Conservation (phyloP, 2,329 filamentous ascomycete species). For the Aspergillus tamarii region DNA sequence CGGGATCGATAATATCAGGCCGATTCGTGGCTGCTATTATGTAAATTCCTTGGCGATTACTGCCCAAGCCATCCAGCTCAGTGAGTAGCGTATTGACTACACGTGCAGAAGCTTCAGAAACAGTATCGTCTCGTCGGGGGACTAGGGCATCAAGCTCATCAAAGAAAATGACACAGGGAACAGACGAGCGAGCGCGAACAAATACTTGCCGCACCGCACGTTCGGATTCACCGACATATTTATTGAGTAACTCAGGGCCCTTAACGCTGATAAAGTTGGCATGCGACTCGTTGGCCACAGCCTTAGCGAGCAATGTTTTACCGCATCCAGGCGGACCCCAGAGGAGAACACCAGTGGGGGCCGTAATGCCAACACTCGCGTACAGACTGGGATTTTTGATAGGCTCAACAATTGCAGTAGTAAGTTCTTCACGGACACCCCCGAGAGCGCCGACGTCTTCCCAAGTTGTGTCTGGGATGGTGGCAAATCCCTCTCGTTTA, state of each 20-base stretch:
- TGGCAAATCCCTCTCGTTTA: constrained; percentile 91
- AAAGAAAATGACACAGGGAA: constrained; percentile 96
- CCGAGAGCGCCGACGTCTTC: constrained; percentile 84
- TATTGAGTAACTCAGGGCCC: constrained; percentile 93
- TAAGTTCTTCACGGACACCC: constrained; percentile 77
- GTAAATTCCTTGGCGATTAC: constrained; percentile 80
- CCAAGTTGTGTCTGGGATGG: constrained; percentile 92
- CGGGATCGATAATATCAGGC: constrained; percentile 94
- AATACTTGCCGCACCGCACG: constrained; percentile 92
- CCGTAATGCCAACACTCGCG: constrained; percentile 73
- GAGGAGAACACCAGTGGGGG: constrained; percentile 84
- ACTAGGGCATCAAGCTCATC: constrained; percentile 95
- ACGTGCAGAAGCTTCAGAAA: constrained; percentile 80
- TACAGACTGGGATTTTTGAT: constrained; percentile 83
- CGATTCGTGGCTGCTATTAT: constrained; percentile 94
- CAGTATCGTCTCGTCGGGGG: constrained; percentile 75
- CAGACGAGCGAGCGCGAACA: constrained; percentile 78
- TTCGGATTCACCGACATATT: constrained; percentile 96
- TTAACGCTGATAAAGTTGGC: constrained; percentile 99
- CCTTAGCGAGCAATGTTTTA: constrained; percentile 94
- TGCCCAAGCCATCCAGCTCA: constrained; percentile 82
- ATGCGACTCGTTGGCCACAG: constrained; percentile 90
- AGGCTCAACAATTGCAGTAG: constrained; percentile 84
- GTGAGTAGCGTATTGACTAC: constrained; percentile 95
- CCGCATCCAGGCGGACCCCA: constrained; percentile 97